Conservation (phyloP, 129 eudicot genomes). For the Centrapalus pauciflorus region DNA sequence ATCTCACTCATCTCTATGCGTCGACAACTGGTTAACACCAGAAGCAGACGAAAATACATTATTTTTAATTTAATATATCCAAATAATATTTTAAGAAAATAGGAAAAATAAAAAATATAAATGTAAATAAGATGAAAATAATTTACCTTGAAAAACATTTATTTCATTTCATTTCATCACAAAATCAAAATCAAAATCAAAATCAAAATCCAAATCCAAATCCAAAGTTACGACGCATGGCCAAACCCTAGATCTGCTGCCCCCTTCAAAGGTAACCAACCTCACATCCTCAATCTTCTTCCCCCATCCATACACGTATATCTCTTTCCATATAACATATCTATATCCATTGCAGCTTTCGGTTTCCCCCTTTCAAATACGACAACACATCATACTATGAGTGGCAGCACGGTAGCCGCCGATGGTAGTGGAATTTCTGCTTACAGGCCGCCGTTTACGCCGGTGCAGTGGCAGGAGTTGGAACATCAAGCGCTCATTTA, state of each 20-base stretch:
- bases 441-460: slow-evolving; percentile 53
- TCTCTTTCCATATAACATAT: too few relatives aligned
- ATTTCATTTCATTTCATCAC: slow-evolving; percentile 22
- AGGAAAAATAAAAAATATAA: background rate
- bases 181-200: slow-evolving; percentile 27
- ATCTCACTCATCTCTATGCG: too few relatives aligned
- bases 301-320: slow-evolving; percentile 29
- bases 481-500: slow-evolving; percentile 81
- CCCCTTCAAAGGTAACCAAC: slow-evolving; percentile 34
- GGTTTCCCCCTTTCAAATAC: background rate
- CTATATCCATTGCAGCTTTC: slow-evolving; percentile 2
- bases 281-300: slow-evolving; percentile 1
- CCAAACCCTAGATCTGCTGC: slow-evolving; percentile 90
- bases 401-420: slow-evolving; percentile 35
- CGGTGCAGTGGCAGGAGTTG: slow-evolving; percentile 73
- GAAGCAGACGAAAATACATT: too few relatives aligned
- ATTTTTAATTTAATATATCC: too few relatives aligned
- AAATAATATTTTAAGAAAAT: background rate
- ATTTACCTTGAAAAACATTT: too few relatives aligned
- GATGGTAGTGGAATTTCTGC: slow-evolving; percentile 34
- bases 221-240: slow-evolving; percentile 43
- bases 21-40: too few relatives aligned
- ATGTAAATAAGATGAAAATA: background rate
- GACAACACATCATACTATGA: slow-evolving; percentile 26
- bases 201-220: slow-evolving; percentile 23